These are phyloP conservation scores for Sideroxylon spinosum DNA, from an alignment of 179 eudicot genomes.

Conservation along the genomic window DNA sequence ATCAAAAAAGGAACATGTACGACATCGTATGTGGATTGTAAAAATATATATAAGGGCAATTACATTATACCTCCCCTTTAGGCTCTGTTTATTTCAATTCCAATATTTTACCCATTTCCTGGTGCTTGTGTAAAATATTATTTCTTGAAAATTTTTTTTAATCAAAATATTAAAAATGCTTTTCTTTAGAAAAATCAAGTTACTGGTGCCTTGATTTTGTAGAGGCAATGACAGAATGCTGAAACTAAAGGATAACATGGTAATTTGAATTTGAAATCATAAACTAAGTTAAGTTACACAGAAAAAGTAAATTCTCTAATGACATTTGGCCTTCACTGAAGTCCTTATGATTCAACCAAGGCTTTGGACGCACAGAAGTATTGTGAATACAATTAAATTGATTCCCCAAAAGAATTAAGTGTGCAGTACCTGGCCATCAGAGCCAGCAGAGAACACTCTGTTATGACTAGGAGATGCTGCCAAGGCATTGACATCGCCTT, in stretches of 20 bases:
- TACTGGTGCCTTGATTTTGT: not conserved
- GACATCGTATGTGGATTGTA: too few species aligned
- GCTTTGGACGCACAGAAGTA: too few species aligned
- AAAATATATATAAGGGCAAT: too few species aligned
- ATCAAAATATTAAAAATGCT: too few species aligned
- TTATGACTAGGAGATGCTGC: slow-evolving; percentile 80
- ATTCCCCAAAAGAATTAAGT: not conserved
- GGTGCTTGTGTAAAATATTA: too few species aligned
- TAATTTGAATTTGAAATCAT: not conserved
- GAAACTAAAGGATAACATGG: not conserved
- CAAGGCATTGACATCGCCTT: slow-evolving; percentile 83
- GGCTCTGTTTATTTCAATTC: too few species aligned
- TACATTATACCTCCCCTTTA: too few species aligned
- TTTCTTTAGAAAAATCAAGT: not conserved
- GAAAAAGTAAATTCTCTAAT: not conserved
- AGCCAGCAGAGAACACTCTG: slow-evolving; percentile 87
- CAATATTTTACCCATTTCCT: too few species aligned
- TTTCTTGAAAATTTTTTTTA: too few species aligned
- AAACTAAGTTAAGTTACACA: not conserved
- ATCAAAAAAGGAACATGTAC: too few species aligned
- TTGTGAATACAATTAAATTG: not conserved
- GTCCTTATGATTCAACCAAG: not conserved
- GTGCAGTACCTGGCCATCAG: slow-evolving; percentile 91
- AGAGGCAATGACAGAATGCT: not conserved
- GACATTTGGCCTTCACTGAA: not conserved